Base-by-base conservation (phyloP, 2,329 filamentous ascomycete species). In the Dendryphion nanum region DNA sequence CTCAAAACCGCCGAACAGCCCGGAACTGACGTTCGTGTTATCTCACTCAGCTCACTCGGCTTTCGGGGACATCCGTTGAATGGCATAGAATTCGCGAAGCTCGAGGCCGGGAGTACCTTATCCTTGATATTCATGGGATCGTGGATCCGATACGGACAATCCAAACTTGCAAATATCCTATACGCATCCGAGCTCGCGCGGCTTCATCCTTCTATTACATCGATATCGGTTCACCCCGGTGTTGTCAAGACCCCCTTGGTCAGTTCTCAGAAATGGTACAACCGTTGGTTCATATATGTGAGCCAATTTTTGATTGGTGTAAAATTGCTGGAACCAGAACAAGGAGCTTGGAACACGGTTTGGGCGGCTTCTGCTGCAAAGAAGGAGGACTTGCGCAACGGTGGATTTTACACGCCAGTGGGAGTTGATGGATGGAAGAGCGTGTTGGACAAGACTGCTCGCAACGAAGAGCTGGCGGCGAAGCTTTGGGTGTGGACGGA, bases 81-180 rank as follows among this genome's bases (percentile, higher is more conserved):
- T 30, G 60, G 61, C 7, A 64, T 68, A 39, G 44, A 51, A 5
- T 68, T 65, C 47, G 48, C 53, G 15, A 30, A 15, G 15, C 10
- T 30, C 10, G 29, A 30, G 15, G 16, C 10, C 16, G 29, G 29
- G 10, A 17, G 16, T 15, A 13, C 29, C 8, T 16, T 57, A 56
- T 35, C 47, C 51, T 37, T 36, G 34, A 26, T 38, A 35, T 6
- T 46, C 28, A 10, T 54, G 34, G 61, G 63, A 4, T 44, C 55
- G 12, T 64, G 55, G 39, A 38, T 43, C 3, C 62, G 71, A 7
- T 76, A 76, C 51, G 70, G 67, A 4, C 68, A 73, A 34, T 64
- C 59, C 35, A 76, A 76, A 45, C 58, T 75, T 4, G 72, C 73
- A 6, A 72, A 73, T 30, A 55, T 75, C 7, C 59, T 74, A 2